Evolutionary conservation across 345 rosid genomes (phyloP).

Genomic region (Nephelium lappaceum): DNA sequence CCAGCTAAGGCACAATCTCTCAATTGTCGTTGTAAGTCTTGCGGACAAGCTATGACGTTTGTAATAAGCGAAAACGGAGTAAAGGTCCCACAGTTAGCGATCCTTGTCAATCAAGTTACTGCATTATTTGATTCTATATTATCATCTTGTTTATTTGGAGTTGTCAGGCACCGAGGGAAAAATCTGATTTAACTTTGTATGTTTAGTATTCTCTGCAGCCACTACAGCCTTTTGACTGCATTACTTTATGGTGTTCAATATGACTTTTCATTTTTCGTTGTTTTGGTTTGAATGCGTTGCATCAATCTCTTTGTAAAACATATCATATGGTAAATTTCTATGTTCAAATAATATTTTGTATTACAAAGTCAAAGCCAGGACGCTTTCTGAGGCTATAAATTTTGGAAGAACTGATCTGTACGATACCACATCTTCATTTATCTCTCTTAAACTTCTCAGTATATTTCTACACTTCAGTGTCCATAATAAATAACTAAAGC

Average conservation of each 20-base stretch:
- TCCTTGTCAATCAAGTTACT: neutral
- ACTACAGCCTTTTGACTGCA: neutral
- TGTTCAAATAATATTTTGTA: neutral
- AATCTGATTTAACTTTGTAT: neutral
- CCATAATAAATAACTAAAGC: neutral
- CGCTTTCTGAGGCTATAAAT: neutral
- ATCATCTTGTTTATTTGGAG: too few species aligned
- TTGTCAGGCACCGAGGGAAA: neutral
- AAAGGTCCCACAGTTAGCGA: neutral
- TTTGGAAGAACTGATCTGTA: neutral
- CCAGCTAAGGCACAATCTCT: neutral
- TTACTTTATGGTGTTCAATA: neutral
- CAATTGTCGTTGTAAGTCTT: neutral
- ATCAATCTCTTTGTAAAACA: neutral
- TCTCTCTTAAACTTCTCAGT: neutral
- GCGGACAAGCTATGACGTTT: conserved; percentile 9
- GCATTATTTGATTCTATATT: neutral
- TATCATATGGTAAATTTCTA: neutral
- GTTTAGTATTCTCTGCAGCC: neutral
- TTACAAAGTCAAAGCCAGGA: neutral
- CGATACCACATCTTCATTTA: neutral
- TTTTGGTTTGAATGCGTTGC: neutral
- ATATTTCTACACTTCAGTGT: neutral
- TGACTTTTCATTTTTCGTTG: neutral
- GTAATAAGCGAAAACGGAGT: neutral